A percentile compares a stretch with the other conserved stretches of the same genome.
These are phyloP conservation scores for Solanum medicagineum DNA, from an alignment of 257 asterid species.

Conservation along the genomic window DNA sequence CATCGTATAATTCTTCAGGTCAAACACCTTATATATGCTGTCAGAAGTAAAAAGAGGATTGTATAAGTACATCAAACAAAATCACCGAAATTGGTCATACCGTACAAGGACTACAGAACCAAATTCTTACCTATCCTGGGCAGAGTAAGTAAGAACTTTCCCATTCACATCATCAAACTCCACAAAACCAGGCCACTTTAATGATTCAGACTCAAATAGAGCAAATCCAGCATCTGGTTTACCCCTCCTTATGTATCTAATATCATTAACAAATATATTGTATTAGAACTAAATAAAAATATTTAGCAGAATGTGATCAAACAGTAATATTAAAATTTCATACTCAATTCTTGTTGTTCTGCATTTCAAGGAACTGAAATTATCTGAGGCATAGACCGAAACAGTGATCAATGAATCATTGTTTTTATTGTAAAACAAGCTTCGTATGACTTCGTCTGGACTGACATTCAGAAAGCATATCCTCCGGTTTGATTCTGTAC, in stretches of 20 bases:
- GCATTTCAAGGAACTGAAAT: constrained; percentile 91
- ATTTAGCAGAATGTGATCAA: not conserved
- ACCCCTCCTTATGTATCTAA: constrained; percentile 86
- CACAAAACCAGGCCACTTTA: constrained; percentile 99
- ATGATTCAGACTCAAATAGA: constrained; percentile 86
- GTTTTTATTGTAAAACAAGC: constrained; percentile 94
- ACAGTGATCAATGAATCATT: constrained; percentile 97
- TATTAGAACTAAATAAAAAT: not conserved
- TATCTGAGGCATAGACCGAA: constrained; percentile 93
- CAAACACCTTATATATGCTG: constrained; percentile 78
- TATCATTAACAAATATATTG: not conserved
- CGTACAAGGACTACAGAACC: not conserved
- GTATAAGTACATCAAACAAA: not conserved
- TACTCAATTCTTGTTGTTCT: constrained; percentile 97
- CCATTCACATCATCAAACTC: constrained; percentile 99
- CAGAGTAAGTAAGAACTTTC: constrained; percentile 92
- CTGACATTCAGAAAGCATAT: constrained; percentile 93
- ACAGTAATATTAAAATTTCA: constrained; percentile 10
- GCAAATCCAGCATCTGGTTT: constrained; percentile 97
- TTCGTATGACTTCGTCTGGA: constrained; percentile 96
- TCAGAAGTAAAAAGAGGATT: constrained; percentile 4
- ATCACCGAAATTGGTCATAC: not conserved
- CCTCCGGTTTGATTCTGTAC: constrained; percentile 79
- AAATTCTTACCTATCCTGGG: constrained; percentile 68
- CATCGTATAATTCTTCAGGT: constrained; percentile 66